Base-by-base conservation (phyloP, 2,329 filamentous ascomycete genomes). In the Davidsoniella virescens region DNA sequence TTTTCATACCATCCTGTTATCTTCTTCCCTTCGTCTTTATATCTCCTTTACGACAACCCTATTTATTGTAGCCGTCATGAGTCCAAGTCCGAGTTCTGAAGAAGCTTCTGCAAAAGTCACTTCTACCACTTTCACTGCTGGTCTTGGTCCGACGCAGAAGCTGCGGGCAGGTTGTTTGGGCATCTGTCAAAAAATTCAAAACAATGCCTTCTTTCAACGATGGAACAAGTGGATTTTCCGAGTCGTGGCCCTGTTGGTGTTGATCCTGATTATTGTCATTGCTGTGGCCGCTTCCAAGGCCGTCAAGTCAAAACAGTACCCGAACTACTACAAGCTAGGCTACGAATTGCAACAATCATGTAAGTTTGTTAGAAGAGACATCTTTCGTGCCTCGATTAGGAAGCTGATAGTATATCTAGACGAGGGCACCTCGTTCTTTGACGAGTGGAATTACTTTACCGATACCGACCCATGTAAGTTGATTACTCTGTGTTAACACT, bases 401-500 rank as follows among this genome's bases (percentile, higher is more conserved):
- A 23, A 47, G 14, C 14, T n/a, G 16, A 25, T 44, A 5, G 16
- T 8, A 23, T 44, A 47, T 49, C 10, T 43, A 75, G 72, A 74
- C 56, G 66, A 65, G 16, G 70, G 71, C 47, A 62, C 67, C 39
- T 58, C 55, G 12, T 76, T 76, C 57, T 76, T 76, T 58, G 70
- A 75, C 56, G 67, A 73, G 36, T 76, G 76, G 57, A 59, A 73
- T 56, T 76, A 76, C 56, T 73, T 66, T 53, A 64, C 61, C 14
- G 70, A 65, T 53, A 71, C 65, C 45, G 73, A 76, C 50, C 71
- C 70, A 2, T 60, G 67, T 69, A 58, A 50, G 64, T 50, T 8
- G 5, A 12, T 26, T 5, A 7, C 43, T 10, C 10, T 29, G 10
- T 23, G 20, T 1, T 20, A 20, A 20, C 20, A 44, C 26, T 6